Base-by-base conservation (phyloP, 768 basidiomycete species). In the Botryobasidium botryosum region DNA sequence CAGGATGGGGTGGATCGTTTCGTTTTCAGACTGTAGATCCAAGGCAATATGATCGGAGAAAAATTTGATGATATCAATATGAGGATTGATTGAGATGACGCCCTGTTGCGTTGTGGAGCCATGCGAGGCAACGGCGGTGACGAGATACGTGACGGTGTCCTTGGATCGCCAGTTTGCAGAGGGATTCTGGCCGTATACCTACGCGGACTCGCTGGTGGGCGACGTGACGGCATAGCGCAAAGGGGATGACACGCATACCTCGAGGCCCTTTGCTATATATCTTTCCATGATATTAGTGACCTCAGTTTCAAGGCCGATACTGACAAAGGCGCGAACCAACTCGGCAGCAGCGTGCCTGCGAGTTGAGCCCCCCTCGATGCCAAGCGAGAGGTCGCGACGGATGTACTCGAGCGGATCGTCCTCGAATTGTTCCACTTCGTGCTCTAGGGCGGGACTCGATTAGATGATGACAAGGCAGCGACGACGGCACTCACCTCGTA, bases 341-440 rank as follows among this genome's bases (percentile, higher is more conserved):
- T 99, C 92, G 0, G 83, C 88, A 1, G 90, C 92, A 2, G 92
- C 83, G 54, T 94, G 87, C 32, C 92, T 68, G 25, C 90, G 74
- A 0, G 91, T 97, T 35, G 82, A 75, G 24, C 73, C 71, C 54
- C 91, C 91, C 46, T 80, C 63, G 45, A 77, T 45, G 68, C 69
- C 54, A 6, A 72, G 64, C 12, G 88, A 70, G 23, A 92, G 66
- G 55, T 92, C 88, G 33, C 85, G 69, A 18, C 87, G 78, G 53
- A 96, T 84, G 58, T 81, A 97, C 57, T 97, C 92, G 31, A 92
- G 71, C 0, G 94, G 91, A 52, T 94, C 91, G 49, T 97, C 94
- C 61, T 94, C 90, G 55, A 99, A 97, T 59, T 88, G 79, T 55
- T 99, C 94, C 40, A 85, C 70, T 45, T 96, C 91, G 52, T 87